These are phyloP conservation scores for Penicillium alfredii DNA, from an alignment of 495 filamentous ascomycete genomes.

Conservation along the genomic window DNA sequence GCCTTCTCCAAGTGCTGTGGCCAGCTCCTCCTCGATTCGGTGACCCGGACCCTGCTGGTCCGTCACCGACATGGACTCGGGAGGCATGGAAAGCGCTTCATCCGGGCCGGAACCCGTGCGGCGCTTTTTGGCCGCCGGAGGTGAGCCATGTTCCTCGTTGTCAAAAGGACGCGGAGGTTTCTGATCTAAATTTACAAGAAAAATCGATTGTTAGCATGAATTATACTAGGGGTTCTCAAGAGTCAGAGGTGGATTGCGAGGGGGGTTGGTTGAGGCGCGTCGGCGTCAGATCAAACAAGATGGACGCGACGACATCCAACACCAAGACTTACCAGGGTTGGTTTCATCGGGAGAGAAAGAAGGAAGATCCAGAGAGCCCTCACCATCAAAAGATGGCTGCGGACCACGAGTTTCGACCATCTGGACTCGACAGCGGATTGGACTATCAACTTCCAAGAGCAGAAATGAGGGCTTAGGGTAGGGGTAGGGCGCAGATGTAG, in stretches of 20 bases:
- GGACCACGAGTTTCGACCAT: constrained; percentile 33
- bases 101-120: constrained; percentile 29
- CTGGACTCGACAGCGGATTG: too few species aligned
- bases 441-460: constrained; percentile 39
- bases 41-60: constrained; percentile 28
- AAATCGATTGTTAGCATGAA: too few species aligned
- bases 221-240: too few species aligned
- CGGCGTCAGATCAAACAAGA: neutral
- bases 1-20: constrained; percentile 30
- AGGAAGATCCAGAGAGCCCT: constrained; percentile 26
- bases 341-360: constrained; percentile 25
- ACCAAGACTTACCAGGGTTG: constrained; percentile 34
- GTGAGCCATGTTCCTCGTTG: constrained; percentile 31
- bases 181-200: constrained; percentile 11
- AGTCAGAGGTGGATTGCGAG: neutral
- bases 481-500: constrained; percentile 44
- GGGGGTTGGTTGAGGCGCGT: neutral
- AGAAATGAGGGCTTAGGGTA: constrained; percentile 54
- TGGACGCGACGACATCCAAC: neutral
- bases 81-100: constrained; percentile 19
- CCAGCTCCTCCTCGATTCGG: constrained; percentile 41
- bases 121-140: constrained; percentile 40
- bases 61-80: constrained; percentile 13
- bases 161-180: constrained; percentile 31
- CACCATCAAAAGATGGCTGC: constrained; percentile 29